A percentile compares a stretch with the other conserved stretches of the same genome.
Conservation (phyloP, 2,329 filamentous ascomycete genomes). For the Microdochium paspali region DNA sequence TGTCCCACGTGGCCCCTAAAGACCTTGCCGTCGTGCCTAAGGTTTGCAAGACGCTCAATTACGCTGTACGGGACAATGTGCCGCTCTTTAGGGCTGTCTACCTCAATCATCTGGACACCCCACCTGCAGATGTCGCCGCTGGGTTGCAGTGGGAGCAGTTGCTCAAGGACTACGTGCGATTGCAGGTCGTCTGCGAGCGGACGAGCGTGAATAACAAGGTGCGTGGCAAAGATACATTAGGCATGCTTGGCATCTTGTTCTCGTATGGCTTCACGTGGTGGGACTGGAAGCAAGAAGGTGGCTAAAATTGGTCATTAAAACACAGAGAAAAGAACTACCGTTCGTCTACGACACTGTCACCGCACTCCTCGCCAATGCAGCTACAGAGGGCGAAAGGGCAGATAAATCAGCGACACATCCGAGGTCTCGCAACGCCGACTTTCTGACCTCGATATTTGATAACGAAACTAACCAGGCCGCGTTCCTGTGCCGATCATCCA, state of each 20-base stretch:
- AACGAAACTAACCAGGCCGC: conserved; percentile 41
- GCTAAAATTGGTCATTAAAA: too few species aligned
- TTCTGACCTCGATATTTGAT: conserved; percentile 35
- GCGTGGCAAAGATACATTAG: conserved; percentile 3
- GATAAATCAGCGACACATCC: conserved; percentile 24
- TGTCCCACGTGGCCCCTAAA: conserved; percentile 42
- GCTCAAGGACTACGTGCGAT: conserved; percentile 31
- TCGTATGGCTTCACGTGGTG: too few species aligned
- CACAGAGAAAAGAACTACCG: conserved; percentile 31
- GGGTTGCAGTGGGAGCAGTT: conserved; percentile 32
- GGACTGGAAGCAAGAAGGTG: too few species aligned
- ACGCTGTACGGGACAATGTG: conserved; percentile 46
- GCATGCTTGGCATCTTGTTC: too few species aligned
- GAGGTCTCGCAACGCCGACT: conserved; percentile 34
- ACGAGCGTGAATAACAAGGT: conserved; percentile 28
- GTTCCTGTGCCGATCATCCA: conserved; percentile 54
- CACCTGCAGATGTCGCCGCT: conserved; percentile 10
- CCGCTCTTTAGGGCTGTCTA: conserved; percentile 56
- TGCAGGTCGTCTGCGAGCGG: conserved; percentile 31
- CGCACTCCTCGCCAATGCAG: conserved; percentile 33
- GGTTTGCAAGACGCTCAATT: conserved; percentile 42
- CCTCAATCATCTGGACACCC: conserved; percentile 40
- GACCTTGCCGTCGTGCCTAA: conserved; percentile 44
- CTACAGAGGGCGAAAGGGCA: conserved; percentile 20
- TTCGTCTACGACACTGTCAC: conserved; percentile 38